phyloP scores from a whole-genome alignment of 306 rosid genomes.

The Oemleria cerasiformis region DNA sequence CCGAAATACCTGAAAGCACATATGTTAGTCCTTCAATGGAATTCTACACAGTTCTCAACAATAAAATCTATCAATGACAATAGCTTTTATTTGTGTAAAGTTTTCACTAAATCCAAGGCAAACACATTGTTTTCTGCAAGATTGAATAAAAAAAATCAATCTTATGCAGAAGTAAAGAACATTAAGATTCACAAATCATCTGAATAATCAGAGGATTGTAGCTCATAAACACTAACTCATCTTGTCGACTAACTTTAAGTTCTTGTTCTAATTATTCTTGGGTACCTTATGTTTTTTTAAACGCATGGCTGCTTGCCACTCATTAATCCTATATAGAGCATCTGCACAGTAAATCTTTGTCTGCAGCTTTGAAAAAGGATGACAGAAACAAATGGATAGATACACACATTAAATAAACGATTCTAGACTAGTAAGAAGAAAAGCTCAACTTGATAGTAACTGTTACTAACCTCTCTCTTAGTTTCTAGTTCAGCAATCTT shows the following conservation, averaged over 20 bases:
- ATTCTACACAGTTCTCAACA: background rate
- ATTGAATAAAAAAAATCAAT: background rate
- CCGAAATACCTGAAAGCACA: constrained; percentile 76
- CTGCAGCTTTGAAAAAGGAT: no score
- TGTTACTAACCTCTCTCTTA: constrained; percentile 62
- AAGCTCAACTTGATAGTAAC: constrained; percentile 9
- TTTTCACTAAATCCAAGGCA: constrained; percentile 3
- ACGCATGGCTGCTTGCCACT: no score
- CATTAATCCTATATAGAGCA: no score
- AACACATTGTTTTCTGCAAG: background rate
- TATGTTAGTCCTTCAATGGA: constrained; percentile 24
- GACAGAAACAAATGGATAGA: no score
- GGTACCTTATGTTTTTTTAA: no score
- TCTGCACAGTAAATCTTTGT: no score
- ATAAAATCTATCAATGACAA: background rate
- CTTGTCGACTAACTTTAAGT: no score
- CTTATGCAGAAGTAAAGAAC: background rate
- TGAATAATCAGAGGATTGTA: background rate
- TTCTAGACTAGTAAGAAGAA: constrained; percentile 16
- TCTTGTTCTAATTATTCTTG: no score
- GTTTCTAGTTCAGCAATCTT: constrained; percentile 94
- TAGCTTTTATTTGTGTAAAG: background rate
- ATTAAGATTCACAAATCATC: background rate
- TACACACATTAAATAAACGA: no score
- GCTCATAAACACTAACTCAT: no score